phyloP scores from a whole-genome alignment of 2,329 filamentous ascomycete species.

The Albophoma yamanashiensis region DNA sequence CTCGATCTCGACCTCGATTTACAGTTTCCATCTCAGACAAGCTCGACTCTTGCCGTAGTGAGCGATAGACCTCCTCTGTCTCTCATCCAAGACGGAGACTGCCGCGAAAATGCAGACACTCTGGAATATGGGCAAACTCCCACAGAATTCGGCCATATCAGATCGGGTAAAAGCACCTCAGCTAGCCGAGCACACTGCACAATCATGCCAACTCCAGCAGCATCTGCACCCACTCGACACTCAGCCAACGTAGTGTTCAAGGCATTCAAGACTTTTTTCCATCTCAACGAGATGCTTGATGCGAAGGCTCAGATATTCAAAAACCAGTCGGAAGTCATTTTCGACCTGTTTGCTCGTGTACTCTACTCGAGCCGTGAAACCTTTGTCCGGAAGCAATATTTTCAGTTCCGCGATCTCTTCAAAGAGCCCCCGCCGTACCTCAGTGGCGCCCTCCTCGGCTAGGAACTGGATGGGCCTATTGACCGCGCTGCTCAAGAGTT shows the following conservation, averaged over 20 bases:
- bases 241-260: not conserved
- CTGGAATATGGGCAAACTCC: not conserved
- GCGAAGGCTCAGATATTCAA: conserved; percentile 25
- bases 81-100: conserved; percentile 30
- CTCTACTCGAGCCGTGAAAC: conserved; percentile 44
- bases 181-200: not conserved
- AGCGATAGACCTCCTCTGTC: not conserved
- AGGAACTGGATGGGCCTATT: conserved; percentile 14
- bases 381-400: conserved; percentile 41
- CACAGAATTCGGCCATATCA: not conserved
- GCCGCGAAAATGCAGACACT: conserved; percentile 12
- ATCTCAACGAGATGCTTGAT: conserved; percentile 48
- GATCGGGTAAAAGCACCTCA: not conserved
- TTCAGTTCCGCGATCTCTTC: conserved; percentile 54
- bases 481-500: conserved; percentile 15
- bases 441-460: conserved; percentile 16
- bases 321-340: conserved; percentile 27
- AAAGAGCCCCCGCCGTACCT: conserved; percentile 43
- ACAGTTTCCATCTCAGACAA: conserved; percentile 17
- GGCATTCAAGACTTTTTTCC: conserved; percentile 44
- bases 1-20: conserved; percentile 25
- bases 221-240: not conserved
- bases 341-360: conserved; percentile 56
- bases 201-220: conserved; percentile 1
- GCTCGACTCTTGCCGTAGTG: not conserved